These are phyloP conservation scores for Avicennia marina DNA, from an alignment of 257 asterid genomes.

Conservation along the genomic window DNA sequence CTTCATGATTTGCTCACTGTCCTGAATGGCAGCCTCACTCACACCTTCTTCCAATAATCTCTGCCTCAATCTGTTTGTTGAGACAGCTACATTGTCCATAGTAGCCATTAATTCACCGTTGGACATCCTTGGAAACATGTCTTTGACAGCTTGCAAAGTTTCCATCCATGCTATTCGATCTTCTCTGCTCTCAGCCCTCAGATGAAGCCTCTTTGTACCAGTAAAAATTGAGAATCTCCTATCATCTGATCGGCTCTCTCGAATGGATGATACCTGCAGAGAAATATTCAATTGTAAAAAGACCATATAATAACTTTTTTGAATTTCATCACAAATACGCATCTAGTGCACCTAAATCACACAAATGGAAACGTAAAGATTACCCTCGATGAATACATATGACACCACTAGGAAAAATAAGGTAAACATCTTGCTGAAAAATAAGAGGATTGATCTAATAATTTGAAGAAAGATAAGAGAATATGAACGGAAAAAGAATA, in stretches of 20 bases:
- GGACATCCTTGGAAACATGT: conserved; percentile 90
- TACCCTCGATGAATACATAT: neutral
- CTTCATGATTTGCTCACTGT: conserved; percentile 78
- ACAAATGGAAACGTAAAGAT: neutral
- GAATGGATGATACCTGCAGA: conserved; percentile 77
- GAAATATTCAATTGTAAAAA: conserved; percentile 28
- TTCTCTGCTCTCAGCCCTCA: conserved; percentile 86
- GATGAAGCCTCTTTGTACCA: conserved; percentile 86
- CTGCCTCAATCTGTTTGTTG: conserved; percentile 75
- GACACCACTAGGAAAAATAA: neutral
- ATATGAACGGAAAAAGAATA: neutral
- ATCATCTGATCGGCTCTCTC: conserved; percentile 90
- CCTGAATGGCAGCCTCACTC: conserved; percentile 68
- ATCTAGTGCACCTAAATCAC: neutral
- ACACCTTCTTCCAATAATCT: conserved; percentile 68
- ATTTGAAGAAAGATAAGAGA: neutral
- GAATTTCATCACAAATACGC: conserved; percentile 1
- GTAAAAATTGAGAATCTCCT: conserved; percentile 90
- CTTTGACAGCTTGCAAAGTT: conserved; percentile 88
- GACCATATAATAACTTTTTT: neutral
- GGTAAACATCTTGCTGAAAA: neutral
- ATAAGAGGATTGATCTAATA: neutral
- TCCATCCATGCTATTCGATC: conserved; percentile 87
- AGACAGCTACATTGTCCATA: conserved; percentile 48
- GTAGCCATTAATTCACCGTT: conserved; percentile 95